Evolutionary conservation across 192 early-diverging fungal species (phyloP).

Genomic region (Dissophora globulifera): DNA sequence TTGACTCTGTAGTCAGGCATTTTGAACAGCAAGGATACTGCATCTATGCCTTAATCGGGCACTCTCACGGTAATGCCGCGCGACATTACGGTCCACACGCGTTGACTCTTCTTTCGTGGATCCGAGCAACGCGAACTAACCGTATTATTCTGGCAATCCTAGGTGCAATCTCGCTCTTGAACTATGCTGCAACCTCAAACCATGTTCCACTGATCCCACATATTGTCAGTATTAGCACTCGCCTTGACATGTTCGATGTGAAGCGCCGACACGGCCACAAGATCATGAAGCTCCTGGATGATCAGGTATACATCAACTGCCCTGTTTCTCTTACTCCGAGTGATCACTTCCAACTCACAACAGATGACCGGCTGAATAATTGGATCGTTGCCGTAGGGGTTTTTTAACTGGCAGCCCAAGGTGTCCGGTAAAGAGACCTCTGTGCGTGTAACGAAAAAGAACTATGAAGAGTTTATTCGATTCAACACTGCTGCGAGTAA

Average conservation of each 20-base stretch:
- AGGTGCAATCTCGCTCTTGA: slow-evolving; percentile 20
- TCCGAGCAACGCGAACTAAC: no score
- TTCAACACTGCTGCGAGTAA: slow-evolving; percentile 16
- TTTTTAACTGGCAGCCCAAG: slow-evolving; percentile 16
- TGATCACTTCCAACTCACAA: no score
- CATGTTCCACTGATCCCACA: slow-evolving; percentile 21
- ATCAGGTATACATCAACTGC: slow-evolving; percentile 13
- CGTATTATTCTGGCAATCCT: no score
- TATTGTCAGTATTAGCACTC: slow-evolving; percentile 19
- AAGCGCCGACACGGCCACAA: slow-evolving; percentile 12
- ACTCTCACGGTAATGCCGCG: slow-evolving; percentile 45
- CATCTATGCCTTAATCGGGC: slow-evolving; percentile 35
- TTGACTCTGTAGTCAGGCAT: slow-evolving; percentile 19
- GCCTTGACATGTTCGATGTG: slow-evolving; percentile 19
- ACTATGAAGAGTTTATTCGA: slow-evolving; percentile 20
- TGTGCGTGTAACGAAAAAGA: slow-evolving; percentile 15
- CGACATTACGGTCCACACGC: no score
- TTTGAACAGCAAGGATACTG: slow-evolving; percentile 23
- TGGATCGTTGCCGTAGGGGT: no score
- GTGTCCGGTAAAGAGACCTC: slow-evolving; percentile 12
- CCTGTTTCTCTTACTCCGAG: no score
- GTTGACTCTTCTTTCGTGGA: no score
- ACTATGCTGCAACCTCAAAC: slow-evolving; percentile 17
- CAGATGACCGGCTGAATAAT: no score
- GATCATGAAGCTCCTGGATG: slow-evolving; percentile 8